A percentile compares a stretch with the other conserved stretches of the same genome.
These are phyloP conservation scores for Ceratocystiopsis brevicomis DNA, from an alignment of 2,329 filamentous ascomycete genomes.

Conservation along the genomic window DNA sequence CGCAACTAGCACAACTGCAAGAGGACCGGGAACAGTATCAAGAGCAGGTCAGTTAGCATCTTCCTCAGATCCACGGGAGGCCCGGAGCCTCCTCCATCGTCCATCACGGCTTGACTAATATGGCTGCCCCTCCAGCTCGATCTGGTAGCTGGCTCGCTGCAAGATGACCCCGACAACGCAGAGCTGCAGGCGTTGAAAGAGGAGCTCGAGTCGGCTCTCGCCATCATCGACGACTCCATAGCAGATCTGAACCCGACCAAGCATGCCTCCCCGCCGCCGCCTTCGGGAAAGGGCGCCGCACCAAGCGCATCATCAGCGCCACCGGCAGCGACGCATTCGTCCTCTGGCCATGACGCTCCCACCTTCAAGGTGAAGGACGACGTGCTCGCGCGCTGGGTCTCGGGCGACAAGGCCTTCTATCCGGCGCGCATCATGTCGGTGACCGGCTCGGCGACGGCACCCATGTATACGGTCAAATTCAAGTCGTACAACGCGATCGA, in stretches of 20 bases:
- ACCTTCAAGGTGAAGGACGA: slow-evolving; percentile 75
- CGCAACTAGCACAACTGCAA: slow-evolving; percentile 20
- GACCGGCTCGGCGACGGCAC: slow-evolving; percentile 76
- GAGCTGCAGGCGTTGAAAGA: slow-evolving; percentile 60
- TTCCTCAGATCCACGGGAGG: no score
- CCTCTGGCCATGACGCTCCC: no score
- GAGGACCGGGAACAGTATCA: slow-evolving; percentile 35
- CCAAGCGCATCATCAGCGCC: slow-evolving; percentile 41
- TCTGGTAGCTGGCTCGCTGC: slow-evolving; percentile 54
- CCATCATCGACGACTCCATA: slow-evolving; percentile 60
- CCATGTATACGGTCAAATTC: slow-evolving; percentile 89
- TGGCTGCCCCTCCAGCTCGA: slow-evolving; percentile 38
- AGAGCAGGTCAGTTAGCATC: slow-evolving; percentile 33
- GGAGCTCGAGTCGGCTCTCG: slow-evolving; percentile 69
- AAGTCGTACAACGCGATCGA: slow-evolving; percentile 77
- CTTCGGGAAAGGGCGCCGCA: no score
- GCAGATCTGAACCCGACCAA: slow-evolving; percentile 52
- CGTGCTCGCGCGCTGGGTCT: slow-evolving; percentile 77
- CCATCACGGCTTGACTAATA: not conserved
- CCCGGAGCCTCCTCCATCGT: no score
- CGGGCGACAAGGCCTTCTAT: slow-evolving; percentile 80
- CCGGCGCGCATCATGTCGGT: slow-evolving; percentile 83
- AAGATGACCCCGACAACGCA: slow-evolving; percentile 60
- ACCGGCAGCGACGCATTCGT: slow-evolving; percentile 39
- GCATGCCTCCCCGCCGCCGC: no score